Evolutionary conservation across 257 asterid genomes (phyloP), one percentile per base, ranked within the genome.

Genomic region (Plantago ovata): DNA sequence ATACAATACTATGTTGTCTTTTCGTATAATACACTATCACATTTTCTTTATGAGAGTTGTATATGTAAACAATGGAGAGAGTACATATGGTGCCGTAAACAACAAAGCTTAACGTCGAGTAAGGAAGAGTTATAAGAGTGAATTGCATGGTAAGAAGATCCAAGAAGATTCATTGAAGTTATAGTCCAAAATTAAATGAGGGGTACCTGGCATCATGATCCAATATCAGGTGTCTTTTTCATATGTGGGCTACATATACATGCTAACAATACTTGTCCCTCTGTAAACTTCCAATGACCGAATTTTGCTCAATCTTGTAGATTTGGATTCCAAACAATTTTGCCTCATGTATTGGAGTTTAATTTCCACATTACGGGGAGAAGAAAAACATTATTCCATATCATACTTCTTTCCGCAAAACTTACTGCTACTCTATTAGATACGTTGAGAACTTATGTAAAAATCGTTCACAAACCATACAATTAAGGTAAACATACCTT

Each of bases 161-260:
- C 10, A 44, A n/a, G 49, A 13, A 44, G 20, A 44, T 44, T 44
- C 49, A 44, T 44, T 44, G 20, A n/a, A n/a, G 20, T n/a, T 44
- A 44, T 44, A 44, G 49, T 44, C 49, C 16, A 19, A 44, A 44
- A 9, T 2, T 7, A 13, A 13, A 14, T 9, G 9, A n/a, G 32
- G 32, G 53, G 1, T 18, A 19, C 53, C 11, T 45, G 51, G 51
- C 51, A 45, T 45, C 12, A 16, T 47, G 22, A 21, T 47, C 28
- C 53, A 24, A 47, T 49, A 19, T 19, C n/a, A 49, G 24, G 16
- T 9, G 55, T 49, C 18, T 21, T 49, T 21, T 15, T 49, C 16
- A 19, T 3, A 3, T 49, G 54, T 49, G 33, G 9, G 54, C 54
- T 24, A 49, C 54, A 49, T 19, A 49, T 49, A 49, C 55, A 49